Conservation (phyloP, 345 rosid species). For the Arabidopsis suecica region DNA sequence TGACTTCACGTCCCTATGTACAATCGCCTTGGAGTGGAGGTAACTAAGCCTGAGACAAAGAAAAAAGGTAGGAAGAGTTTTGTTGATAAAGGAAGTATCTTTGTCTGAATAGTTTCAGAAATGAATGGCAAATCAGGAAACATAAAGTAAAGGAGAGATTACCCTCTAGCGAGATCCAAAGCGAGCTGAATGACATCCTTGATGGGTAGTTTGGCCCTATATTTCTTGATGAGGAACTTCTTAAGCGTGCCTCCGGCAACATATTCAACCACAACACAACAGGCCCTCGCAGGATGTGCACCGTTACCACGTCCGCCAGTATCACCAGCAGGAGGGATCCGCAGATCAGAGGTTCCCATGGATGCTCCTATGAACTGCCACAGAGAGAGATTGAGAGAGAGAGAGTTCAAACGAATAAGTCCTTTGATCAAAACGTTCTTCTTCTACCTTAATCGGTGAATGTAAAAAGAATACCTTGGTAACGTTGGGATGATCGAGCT, state of each 20-base stretch:
- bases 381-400: not conserved
- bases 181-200: slow-evolving; percentile 75
- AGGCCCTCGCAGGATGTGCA: slow-evolving; percentile 69
- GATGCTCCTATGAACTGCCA: slow-evolving; percentile 82
- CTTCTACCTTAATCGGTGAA: not conserved
- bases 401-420: not conserved
- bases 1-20: slow-evolving; percentile 80
- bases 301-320: slow-evolving; percentile 48
- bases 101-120: not conserved
- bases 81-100: slow-evolving; percentile 19
- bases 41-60: slow-evolving; percentile 62
- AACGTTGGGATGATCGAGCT: slow-evolving; percentile 84
- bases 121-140: not conserved
- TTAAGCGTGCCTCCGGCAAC: slow-evolving; percentile 76
- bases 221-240: slow-evolving; percentile 68
- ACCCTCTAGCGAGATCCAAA: slow-evolving; percentile 87
- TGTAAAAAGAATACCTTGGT: slow-evolving; percentile 55
- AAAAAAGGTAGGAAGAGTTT: not conserved
- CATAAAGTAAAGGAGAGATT: not conserved
- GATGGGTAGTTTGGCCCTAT: slow-evolving; percentile 63
- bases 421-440: not conserved
- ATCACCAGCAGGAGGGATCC: slow-evolving; percentile 53
- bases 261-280: slow-evolving; percentile 86
- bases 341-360: slow-evolving; percentile 85
- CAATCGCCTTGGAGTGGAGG: slow-evolving; percentile 79